Percentiles rank a stretch among this genome's conserved stretches.
Evolutionary conservation across 495 filamentous ascomycete genomes (phyloP).

Genomic region (Penicillium goetzii): DNA sequence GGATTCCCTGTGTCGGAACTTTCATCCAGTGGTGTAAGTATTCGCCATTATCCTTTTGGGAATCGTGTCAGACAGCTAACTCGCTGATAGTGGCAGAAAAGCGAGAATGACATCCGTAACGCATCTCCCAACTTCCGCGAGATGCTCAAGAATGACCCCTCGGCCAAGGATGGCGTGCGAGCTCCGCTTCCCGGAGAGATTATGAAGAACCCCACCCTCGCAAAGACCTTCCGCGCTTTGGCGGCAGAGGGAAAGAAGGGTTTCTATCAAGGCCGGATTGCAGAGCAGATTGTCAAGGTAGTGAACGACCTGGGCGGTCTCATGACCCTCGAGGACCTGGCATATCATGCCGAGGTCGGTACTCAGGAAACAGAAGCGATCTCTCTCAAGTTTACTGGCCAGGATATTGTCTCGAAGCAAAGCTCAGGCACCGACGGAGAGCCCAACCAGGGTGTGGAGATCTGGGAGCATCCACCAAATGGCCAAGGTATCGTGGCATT

Average conservation of each 20-base stretch:
- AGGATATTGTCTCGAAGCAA: conserved; percentile 59
- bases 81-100: conserved; percentile 62
- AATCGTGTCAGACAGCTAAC: background rate
- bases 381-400: conserved; percentile 74
- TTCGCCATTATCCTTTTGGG: background rate
- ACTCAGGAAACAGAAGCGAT: conserved; percentile 83
- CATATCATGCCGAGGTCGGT: conserved; percentile 70
- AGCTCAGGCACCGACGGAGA: conserved; percentile 46
- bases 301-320: conserved; percentile 76
- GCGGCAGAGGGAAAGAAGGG: conserved; percentile 83
- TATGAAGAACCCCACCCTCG: conserved; percentile 81
- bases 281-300: conserved; percentile 76
- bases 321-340: conserved; percentile 78
- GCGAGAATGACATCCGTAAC: conserved; percentile 61
- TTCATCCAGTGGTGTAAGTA: conserved; percentile 68
- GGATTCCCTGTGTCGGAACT: conserved; percentile 89
- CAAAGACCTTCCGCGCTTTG: conserved; percentile 78
- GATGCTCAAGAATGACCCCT: conserved; percentile 75
- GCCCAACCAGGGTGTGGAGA: conserved; percentile 64
- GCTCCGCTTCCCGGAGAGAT: conserved; percentile 84
- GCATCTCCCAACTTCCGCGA: conserved; percentile 85
- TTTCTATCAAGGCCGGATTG: conserved; percentile 87
- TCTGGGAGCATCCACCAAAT: conserved; percentile 99
- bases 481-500: conserved; percentile 95
- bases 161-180: conserved; percentile 65